These are phyloP conservation scores for Amauroascus verrucosus DNA, from an alignment of 2,329 filamentous ascomycete genomes.

Conservation along the genomic window DNA sequence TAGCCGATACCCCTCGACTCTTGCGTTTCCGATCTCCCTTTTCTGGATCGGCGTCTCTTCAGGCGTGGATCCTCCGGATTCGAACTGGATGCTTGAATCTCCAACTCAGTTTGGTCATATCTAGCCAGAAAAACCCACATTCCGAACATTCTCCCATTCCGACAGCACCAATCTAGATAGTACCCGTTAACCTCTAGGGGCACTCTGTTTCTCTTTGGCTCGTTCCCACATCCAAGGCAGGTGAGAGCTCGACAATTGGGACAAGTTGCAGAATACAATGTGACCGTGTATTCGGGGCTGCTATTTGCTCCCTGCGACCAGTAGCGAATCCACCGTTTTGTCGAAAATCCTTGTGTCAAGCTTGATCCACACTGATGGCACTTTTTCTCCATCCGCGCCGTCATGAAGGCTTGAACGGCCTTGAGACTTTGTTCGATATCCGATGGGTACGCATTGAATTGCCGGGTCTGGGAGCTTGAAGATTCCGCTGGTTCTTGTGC, in stretches of 20 bases:
- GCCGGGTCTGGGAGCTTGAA: slow-evolving; percentile 41
- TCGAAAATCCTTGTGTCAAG: slow-evolving; percentile 10
- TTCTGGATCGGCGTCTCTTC: slow-evolving; percentile 6
- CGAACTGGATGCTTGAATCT: slow-evolving; percentile 9
- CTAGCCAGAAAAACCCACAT: slow-evolving; percentile 32
- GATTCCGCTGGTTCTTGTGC: background rate
- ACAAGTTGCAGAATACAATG: slow-evolving; percentile 13
- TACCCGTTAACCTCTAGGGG: slow-evolving; percentile 5
- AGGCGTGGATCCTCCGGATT: slow-evolving; percentile 1
- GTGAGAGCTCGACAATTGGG: slow-evolving; percentile 9
- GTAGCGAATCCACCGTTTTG: slow-evolving; percentile 7
- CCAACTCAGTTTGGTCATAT: slow-evolving; percentile 25
- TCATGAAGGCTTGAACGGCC: slow-evolving; percentile 11
- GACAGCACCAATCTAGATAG: slow-evolving; percentile 28
- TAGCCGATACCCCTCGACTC: slow-evolving; percentile 15
- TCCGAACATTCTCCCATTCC: slow-evolving; percentile 23
- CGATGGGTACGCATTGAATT: background rate
- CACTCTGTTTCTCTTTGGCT: slow-evolving; percentile 1
- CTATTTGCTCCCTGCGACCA: slow-evolving; percentile 9
- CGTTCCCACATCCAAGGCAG: slow-evolving; percentile 15
- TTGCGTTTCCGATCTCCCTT: slow-evolving; percentile 9
- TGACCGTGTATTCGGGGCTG: slow-evolving; percentile 1
- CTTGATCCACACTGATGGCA: slow-evolving; percentile 11
- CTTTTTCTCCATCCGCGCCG: slow-evolving; percentile 8
- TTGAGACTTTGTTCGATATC: slow-evolving; percentile 13